phyloP scores from a whole-genome alignment of 1,284 basidiomycete species.

The Rhodotorula sp. region DNA sequence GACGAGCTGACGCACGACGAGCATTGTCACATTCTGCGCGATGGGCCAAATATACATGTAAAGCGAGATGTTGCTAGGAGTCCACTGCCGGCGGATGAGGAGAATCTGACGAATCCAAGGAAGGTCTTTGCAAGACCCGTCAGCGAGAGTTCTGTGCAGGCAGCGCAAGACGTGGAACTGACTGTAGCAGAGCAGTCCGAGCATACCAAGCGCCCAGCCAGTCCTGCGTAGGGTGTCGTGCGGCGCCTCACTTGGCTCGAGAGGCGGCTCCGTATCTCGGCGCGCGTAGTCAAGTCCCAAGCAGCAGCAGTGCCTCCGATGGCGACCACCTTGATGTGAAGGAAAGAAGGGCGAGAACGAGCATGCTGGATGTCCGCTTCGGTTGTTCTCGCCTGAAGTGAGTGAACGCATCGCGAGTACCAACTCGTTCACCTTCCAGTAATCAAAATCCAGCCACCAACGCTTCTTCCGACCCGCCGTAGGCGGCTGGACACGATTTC shows the following conservation, averaged over 20 bases:
- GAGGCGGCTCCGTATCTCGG: not conserved
- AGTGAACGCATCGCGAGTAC: no score
- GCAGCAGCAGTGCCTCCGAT: not conserved
- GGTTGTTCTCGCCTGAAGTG: no score
- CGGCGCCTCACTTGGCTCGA: not conserved
- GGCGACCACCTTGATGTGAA: not conserved
- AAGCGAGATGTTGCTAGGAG: not conserved
- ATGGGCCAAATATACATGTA: not conserved
- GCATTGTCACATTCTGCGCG: conserved; percentile 2
- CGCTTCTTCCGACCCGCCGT: no score
- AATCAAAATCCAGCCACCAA: no score
- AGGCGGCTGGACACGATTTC: not conserved
- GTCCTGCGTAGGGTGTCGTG: not conserved
- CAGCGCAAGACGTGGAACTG: not conserved
- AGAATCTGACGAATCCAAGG: not conserved
- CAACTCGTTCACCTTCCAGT: no score
- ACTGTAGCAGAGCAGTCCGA: not conserved
- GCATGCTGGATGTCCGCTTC: no score
- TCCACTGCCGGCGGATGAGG: not conserved
- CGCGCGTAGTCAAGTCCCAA: not conserved
- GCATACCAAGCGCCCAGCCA: not conserved
- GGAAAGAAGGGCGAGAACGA: not conserved
- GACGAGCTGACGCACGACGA: not conserved
- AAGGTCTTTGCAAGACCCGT: not conserved
- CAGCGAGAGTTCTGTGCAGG: not conserved